Base-by-base conservation (phyloP, 257 asterid genomes). In the Galeopsis tetrahit region DNA sequence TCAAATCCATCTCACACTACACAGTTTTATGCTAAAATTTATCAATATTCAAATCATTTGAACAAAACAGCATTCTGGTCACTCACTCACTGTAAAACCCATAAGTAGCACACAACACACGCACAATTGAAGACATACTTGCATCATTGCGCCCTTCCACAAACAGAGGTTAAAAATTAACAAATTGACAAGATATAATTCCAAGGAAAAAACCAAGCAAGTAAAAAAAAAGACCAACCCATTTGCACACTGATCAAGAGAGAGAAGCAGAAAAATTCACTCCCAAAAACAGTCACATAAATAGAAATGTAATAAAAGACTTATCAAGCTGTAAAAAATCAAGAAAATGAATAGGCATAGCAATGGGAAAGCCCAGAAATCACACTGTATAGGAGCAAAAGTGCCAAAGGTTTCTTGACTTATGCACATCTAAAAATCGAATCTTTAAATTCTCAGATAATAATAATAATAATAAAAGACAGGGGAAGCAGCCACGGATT, bases 151-250 rank as follows among this genome's bases (percentile, higher is more conserved):
- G 14, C 4, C 51, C 51, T 9, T 36, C 36, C 34, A 44, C 51
- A 44, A 15, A 49, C 10, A 17, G 2, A 59, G 28, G 61, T 32
- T 28, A 70, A 48, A 70, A 48, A 69, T 6, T 15, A 63, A 14
- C 68, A 63, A 76, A 59, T 36, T 48, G 44, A 52, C 49, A 14
- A 62, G 44, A 11, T 31, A 66, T 36, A 66, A 46, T 57, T 55
- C 57, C 28, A 21, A 21, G 28, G 11, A 49, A 48, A 48, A 67
- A 49, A 40, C 9, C 75, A 74, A 53, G 66, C 76, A 69, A 63
- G 56, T 48, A 44, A 59, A 34, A 33, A 33, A 4, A 2, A 59
- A 8, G 46, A 7, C 46, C 11, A 33, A 4, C 42, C 43, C 64
- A 28, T 28, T 56, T 21, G 35, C 38, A 31, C 39, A 57, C 63